Evolutionary conservation across 1,139 yeast genomes (phyloP).

Genomic region (Scheffersomyces cryptocercus): DNA sequence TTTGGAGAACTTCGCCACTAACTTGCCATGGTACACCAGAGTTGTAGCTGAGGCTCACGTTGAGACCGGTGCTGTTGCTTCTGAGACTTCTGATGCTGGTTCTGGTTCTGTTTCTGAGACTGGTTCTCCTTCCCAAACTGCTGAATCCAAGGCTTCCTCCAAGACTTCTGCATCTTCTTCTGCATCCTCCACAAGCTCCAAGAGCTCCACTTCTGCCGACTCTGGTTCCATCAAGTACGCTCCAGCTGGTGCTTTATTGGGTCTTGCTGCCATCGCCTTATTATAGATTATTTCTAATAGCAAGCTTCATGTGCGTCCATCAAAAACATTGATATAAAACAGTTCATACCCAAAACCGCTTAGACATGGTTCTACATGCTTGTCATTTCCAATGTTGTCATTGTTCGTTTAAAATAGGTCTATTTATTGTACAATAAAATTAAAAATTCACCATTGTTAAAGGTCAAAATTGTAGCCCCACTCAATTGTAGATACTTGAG

Average conservation of each 20-base stretch:
- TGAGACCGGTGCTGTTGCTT: slow-evolving; percentile 4
- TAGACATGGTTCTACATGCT: no score
- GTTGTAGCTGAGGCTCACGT: slow-evolving; percentile 20
- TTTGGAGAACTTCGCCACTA: slow-evolving; percentile 37
- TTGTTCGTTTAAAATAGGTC: no score
- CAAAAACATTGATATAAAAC: no score
- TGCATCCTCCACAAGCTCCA: slow-evolving; percentile 1
- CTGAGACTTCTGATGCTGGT: slow-evolving; percentile 2
- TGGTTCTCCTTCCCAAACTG: not conserved
- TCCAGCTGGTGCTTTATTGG: slow-evolving; percentile 38
- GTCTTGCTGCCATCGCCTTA: slow-evolving; percentile 38
- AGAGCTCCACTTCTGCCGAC: slow-evolving; percentile 2
- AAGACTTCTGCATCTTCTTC: slow-evolving; percentile 5
- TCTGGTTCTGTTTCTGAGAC: not conserved
- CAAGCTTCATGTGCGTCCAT: no score
- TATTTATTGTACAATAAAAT: no score
- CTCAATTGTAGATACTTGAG: no score
- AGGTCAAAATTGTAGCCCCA: no score
- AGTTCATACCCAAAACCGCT: no score
- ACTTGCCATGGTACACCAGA: slow-evolving; percentile 46
- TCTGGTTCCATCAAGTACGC: slow-evolving; percentile 18
- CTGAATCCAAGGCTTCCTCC: slow-evolving; percentile 6
- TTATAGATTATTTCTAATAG: slow-evolving; percentile 14
- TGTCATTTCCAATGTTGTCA: no score
- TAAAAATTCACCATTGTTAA: no score